Conservation (phyloP, 805 yeast genomes). For the Lachancea cidri region DNA sequence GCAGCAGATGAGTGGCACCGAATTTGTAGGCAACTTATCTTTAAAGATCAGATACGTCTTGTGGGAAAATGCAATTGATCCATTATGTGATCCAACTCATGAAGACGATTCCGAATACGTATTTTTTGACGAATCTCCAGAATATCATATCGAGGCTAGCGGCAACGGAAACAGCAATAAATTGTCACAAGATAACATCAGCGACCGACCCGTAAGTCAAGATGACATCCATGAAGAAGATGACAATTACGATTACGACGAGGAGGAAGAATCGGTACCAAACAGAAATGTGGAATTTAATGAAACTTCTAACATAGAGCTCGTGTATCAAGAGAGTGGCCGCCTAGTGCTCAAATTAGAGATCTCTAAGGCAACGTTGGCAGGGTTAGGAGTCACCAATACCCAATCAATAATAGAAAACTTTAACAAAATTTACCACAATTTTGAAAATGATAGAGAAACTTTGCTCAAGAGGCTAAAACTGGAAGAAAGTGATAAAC, state of each 20-base stretch:
- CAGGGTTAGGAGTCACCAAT: slow-evolving; percentile 31
- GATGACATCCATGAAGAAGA: slow-evolving; percentile 27
- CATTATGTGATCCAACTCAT: slow-evolving; percentile 13
- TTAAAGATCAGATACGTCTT: slow-evolving; percentile 60
- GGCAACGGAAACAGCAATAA: not conserved
- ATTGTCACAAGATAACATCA: not conserved
- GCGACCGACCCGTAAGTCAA: slow-evolving; percentile 1
- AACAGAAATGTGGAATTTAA: slow-evolving; percentile 4
- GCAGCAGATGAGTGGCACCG: slow-evolving; percentile 40
- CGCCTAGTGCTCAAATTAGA: slow-evolving; percentile 30
- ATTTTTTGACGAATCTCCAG: too few relatives aligned
- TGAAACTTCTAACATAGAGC: slow-evolving; percentile 4
- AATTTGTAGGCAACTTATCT: slow-evolving; percentile 51
- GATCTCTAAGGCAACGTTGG: slow-evolving; percentile 33
- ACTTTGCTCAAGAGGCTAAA: slow-evolving; percentile 70
- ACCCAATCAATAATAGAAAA: slow-evolving; percentile 44
- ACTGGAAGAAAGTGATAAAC: slow-evolving; percentile 74
- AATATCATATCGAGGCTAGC: not conserved
- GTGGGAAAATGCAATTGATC: slow-evolving; percentile 54
- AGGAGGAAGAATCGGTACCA: slow-evolving; percentile 15
- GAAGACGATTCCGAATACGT: not conserved
- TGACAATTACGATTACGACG: slow-evolving; percentile 33
- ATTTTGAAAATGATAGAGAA: slow-evolving; percentile 69
- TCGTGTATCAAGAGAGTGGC: slow-evolving; percentile 16
- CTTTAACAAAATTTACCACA: slow-evolving; percentile 69